phyloP scores from a whole-genome alignment of 805 yeast genomes.

The Candida endomychidarum region DNA sequence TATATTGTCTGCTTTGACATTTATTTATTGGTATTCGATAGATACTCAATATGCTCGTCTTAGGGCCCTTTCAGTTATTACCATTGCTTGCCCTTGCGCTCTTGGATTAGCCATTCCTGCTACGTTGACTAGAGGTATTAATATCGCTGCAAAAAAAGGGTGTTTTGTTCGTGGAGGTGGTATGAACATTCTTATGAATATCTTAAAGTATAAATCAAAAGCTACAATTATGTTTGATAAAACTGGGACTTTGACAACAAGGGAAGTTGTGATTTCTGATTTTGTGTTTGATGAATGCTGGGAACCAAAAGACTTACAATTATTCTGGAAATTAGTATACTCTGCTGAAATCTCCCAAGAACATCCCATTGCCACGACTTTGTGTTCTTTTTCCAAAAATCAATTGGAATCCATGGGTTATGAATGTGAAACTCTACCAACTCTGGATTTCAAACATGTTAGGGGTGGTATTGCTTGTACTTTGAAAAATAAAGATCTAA shows the following conservation, averaged over 20 bases:
- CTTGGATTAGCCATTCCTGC: slow-evolving; percentile 12
- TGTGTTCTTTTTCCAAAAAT: slow-evolving; percentile 6
- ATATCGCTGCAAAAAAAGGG: slow-evolving; percentile 9
- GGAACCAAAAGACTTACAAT: neutral
- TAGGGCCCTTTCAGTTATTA: slow-evolving; percentile 11
- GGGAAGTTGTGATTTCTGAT: slow-evolving; percentile 8
- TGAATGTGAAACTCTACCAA: neutral
- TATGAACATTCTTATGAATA: slow-evolving; percentile 6
- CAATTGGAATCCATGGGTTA: slow-evolving; percentile 1
- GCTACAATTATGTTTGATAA: slow-evolving; percentile 10
- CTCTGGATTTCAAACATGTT: slow-evolving; percentile 3
- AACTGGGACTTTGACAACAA: slow-evolving; percentile 10
- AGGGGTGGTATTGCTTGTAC: slow-evolving; percentile 6
- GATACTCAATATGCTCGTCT: slow-evolving; percentile 8
- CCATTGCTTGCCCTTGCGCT: slow-evolving; percentile 13
- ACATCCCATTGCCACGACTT: slow-evolving; percentile 11
- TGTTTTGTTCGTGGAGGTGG: slow-evolving; percentile 10
- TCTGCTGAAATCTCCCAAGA: slow-evolving; percentile 7
- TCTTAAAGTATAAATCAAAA: slow-evolving; percentile 1
- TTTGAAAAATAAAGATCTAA: neutral
- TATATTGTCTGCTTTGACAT: slow-evolving; percentile 7
- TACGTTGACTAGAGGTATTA: slow-evolving; percentile 9
- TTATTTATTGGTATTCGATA: slow-evolving; percentile 7
- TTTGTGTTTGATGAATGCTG: neutral
- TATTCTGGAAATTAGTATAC: slow-evolving; percentile 7